phyloP scores from a whole-genome alignment of 331 rosid genomes.

The Dryas integrifolia region DNA sequence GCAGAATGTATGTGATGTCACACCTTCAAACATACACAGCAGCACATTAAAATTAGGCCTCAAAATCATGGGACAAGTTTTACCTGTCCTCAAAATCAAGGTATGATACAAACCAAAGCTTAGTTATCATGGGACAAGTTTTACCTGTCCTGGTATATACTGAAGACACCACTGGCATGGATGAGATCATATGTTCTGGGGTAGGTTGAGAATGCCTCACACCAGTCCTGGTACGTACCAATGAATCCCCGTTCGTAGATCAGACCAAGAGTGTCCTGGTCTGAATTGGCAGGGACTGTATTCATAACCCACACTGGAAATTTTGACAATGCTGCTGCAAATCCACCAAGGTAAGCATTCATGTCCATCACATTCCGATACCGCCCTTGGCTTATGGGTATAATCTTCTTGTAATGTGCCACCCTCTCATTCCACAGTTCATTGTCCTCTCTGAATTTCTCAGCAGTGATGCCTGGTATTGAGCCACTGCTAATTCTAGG shows the following conservation, averaged over 20 bases:
- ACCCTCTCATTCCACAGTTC: slow-evolving; percentile 70
- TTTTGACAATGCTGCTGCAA: slow-evolving; percentile 63
- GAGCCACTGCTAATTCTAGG: slow-evolving; percentile 76
- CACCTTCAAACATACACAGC: slow-evolving; percentile 54
- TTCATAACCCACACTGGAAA: slow-evolving; percentile 97
- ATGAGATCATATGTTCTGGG: slow-evolving; percentile 96
- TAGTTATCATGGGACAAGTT: not conserved
- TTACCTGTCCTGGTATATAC: slow-evolving; percentile 89
- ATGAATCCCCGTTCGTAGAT: slow-evolving; percentile 85
- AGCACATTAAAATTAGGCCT: slow-evolving; percentile 1
- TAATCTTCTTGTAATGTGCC: slow-evolving; percentile 51
- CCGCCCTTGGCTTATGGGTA: slow-evolving; percentile 62
- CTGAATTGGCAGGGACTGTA: slow-evolving; percentile 71
- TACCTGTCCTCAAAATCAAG: not conserved
- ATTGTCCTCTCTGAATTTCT: slow-evolving; percentile 64
- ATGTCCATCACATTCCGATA: slow-evolving; percentile 87
- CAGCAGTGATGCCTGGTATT: slow-evolving; percentile 47
- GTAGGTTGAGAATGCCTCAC: slow-evolving; percentile 92
- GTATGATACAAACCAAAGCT: not conserved
- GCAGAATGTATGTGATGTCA: slow-evolving; percentile 55
- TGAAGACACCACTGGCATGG: slow-evolving; percentile 69
- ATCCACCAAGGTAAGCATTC: slow-evolving; percentile 94
- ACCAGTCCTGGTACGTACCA: slow-evolving; percentile 95
- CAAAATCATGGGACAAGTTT: not conserved
- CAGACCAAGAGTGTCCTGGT: slow-evolving; percentile 73